phyloP scores from a whole-genome alignment of 1,284 basidiomycete species.

The Ceratobasidium papillatum region DNA sequence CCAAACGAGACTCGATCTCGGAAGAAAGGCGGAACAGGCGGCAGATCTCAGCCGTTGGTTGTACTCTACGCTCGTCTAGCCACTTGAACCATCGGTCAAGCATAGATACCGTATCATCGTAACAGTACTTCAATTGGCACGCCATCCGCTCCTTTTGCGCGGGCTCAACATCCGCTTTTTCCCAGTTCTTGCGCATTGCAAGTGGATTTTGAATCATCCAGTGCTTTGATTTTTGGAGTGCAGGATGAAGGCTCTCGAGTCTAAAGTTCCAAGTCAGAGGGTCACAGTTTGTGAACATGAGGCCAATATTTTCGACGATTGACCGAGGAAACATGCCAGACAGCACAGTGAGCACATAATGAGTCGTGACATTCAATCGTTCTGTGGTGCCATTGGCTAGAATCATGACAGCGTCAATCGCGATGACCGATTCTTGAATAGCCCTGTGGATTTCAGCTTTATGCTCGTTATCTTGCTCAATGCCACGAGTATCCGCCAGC shows the following conservation, averaged over 20 bases:
- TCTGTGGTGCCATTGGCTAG: constrained; percentile 49
- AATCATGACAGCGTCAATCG: constrained; percentile 15
- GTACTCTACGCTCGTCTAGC: background rate
- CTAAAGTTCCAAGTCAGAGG: constrained; percentile 48
- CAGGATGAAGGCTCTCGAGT: constrained; percentile 42
- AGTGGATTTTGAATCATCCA: constrained; percentile 15
- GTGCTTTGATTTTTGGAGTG: background rate
- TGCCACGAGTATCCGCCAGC: constrained; percentile 47
- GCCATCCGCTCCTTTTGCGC: background rate
- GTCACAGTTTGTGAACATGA: constrained; percentile 50
- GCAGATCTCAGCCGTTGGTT: background rate
- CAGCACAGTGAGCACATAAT: constrained; percentile 49
- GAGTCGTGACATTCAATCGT: constrained; percentile 47
- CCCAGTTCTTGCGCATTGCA: constrained; percentile 5
- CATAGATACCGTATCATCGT: background rate
- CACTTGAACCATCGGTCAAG: background rate
- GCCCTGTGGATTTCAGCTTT: constrained; percentile 45
- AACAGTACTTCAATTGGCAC: background rate
- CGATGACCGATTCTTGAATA: constrained; percentile 45
- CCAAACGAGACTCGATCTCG: background rate
- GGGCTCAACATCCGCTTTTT: background rate
- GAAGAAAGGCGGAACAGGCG: background rate
- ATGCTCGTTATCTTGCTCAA: constrained; percentile 46
- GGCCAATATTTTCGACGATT: constrained; percentile 49
- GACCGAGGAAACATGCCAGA: constrained; percentile 49